Evolutionary conservation across 805 yeast genomes (phyloP).

Genomic region (Candida insectorum): DNA sequence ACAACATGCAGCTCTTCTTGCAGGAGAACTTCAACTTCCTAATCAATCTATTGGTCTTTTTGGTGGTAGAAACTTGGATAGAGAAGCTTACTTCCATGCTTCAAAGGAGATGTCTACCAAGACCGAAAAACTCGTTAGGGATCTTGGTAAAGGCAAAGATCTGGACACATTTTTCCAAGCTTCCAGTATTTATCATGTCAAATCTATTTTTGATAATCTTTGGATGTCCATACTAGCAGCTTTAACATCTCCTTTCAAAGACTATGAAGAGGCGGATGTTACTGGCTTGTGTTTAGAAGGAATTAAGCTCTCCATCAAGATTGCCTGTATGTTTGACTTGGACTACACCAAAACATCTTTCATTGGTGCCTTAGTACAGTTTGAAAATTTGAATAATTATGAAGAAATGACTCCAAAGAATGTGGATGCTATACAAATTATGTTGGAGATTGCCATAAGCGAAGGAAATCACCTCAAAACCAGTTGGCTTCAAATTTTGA

Average conservation of each 20-base stretch:
- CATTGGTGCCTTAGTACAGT: conserved; percentile 85
- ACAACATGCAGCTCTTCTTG: conserved; percentile 84
- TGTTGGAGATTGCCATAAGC: conserved; percentile 71
- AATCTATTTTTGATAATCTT: conserved; percentile 85
- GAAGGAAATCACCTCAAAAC: conserved; percentile 70
- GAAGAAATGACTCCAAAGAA: conserved; percentile 77
- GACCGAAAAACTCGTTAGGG: conserved; percentile 78
- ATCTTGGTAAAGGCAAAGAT: conserved; percentile 41
- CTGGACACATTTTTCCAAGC: conserved; percentile 62
- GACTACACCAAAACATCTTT: conserved; percentile 86
- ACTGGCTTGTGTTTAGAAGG: conserved; percentile 78
- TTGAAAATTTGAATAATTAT: conserved; percentile 73
- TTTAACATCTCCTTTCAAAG: conserved; percentile 89
- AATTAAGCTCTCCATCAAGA: conserved; percentile 72
- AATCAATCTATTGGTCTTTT: conserved; percentile 52
- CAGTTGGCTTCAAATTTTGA: conserved; percentile 83
- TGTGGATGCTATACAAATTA: conserved; percentile 70
- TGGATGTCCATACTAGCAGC: conserved; percentile 99
- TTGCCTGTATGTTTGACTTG: conserved; percentile 79
- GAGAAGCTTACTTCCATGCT: conserved; percentile 89
- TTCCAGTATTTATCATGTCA: conserved; percentile 83
- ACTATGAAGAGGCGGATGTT: conserved; percentile 72
- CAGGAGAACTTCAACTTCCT: conserved; percentile 49
- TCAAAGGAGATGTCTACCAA: conserved; percentile 88
- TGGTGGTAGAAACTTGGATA: conserved; percentile 62